Percentiles rank a stretch among this genome's conserved stretches.
Evolutionary conservation across 2,329 filamentous ascomycete species (phyloP).

Genomic region (Neonectria coccinea): DNA sequence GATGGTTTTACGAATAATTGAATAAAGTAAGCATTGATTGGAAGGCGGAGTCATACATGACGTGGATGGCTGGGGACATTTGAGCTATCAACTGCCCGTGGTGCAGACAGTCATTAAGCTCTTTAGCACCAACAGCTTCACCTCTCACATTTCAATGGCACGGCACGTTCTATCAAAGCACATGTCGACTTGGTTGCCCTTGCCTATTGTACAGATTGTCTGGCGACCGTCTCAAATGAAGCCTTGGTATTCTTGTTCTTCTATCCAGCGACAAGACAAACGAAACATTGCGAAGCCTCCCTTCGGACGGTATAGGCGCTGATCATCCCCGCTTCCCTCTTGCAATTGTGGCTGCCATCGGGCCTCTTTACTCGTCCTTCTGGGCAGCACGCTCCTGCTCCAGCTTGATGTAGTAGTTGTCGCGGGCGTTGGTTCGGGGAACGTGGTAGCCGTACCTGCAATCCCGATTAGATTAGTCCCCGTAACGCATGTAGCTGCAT

Average conservation of each 20-base stretch:
- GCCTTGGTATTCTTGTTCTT: conserved; percentile 42
- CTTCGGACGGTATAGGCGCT: conserved; percentile 32
- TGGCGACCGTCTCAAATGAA: conserved; percentile 40
- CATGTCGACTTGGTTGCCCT: conserved; percentile 43
- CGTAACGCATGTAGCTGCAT: background rate
- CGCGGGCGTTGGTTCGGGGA: conserved; percentile 68
- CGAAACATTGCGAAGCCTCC: conserved; percentile 38
- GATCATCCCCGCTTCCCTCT: conserved; percentile 18
- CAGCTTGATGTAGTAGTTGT: conserved; percentile 69
- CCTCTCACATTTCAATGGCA: conserved; percentile 17
- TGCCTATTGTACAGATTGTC: conserved; percentile 46
- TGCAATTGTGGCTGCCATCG: conserved; percentile 17
- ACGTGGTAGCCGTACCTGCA: conserved; percentile 72
- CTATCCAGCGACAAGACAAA: conserved; percentile 43
- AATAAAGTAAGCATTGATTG: background rate
- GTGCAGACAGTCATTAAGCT: background rate
- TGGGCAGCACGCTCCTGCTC: conserved; percentile 66
- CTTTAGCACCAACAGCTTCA: background rate
- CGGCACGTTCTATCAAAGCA: conserved; percentile 29
- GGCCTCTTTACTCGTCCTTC: conserved; percentile 44
- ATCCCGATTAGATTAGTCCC: conserved; percentile 24
- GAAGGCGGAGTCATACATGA: background rate
- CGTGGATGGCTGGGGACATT: conserved; percentile 1
- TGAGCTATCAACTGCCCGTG: background rate
- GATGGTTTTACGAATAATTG: background rate